phyloP scores from a whole-genome alignment of 768 basidiomycete genomes.

The Boletus bicolor region DNA sequence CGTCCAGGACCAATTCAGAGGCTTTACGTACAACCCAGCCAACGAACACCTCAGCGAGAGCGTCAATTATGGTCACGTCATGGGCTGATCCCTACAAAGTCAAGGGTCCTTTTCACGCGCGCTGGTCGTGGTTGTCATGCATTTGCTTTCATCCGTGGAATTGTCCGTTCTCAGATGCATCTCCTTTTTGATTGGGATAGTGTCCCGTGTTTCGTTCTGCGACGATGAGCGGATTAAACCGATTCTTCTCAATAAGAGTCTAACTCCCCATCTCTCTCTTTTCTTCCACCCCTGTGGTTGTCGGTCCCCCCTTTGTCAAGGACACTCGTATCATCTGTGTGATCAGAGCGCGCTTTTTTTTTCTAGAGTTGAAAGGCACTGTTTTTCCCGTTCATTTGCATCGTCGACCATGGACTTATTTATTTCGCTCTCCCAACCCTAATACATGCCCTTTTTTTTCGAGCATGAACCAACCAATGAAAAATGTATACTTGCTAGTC shows the following conservation, averaged over 20 bases:
- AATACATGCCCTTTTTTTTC: not conserved
- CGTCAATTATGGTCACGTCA: slow-evolving; percentile 54
- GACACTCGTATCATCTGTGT: slow-evolving; percentile 8
- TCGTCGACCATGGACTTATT: slow-evolving; percentile 21
- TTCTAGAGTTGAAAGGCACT: slow-evolving; percentile 1
- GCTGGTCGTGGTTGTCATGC: slow-evolving; percentile 22
- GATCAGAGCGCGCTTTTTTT: not conserved
- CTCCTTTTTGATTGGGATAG: not conserved
- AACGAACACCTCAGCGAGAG: slow-evolving; percentile 85
- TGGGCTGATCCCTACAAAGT: slow-evolving; percentile 23
- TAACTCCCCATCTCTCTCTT: not conserved
- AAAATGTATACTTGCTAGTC: slow-evolving; percentile 1
- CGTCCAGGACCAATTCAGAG: slow-evolving; percentile 93
- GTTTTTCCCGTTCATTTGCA: slow-evolving; percentile 5
- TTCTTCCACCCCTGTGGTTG: not conserved
- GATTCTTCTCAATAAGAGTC: not conserved
- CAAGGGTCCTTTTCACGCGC: slow-evolving; percentile 1
- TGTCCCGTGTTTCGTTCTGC: not conserved
- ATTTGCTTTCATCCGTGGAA: slow-evolving; percentile 3
- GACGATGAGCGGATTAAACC: not conserved
- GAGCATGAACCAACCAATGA: not conserved
- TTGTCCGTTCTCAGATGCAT: not conserved
- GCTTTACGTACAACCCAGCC: slow-evolving; percentile 85
- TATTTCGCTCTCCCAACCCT: not conserved
- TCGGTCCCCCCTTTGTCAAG: not conserved